These are phyloP conservation scores for Schwanniomyces pseudopolymorphus DNA, from an alignment of 805 yeast genomes.

Conservation along the genomic window DNA sequence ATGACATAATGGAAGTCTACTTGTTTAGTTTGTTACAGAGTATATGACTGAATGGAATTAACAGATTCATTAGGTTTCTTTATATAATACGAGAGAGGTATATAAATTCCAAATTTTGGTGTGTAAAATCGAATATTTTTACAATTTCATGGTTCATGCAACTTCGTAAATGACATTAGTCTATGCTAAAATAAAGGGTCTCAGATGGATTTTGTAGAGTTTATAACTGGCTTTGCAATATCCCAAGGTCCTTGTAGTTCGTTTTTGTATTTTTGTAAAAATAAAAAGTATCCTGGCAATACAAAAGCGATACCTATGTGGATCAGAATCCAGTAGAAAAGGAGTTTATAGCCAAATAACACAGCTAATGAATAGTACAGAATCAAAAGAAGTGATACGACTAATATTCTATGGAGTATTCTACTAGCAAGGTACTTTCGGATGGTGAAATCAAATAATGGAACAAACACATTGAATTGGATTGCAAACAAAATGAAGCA, in stretches of 20 bases:
- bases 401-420: conserved; percentile 22
- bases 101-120: no score
- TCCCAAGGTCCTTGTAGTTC: conserved; percentile 95
- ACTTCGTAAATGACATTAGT: neutral
- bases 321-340: conserved; percentile 50
- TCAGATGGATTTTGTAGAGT: conserved; percentile 2
- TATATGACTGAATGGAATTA: no score
- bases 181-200: neutral
- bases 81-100: no score
- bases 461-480: conserved; percentile 69
- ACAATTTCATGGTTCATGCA: no score
- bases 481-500: conserved; percentile 76
- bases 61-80: no score
- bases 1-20: no score
- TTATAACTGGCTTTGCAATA: conserved; percentile 69
- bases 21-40: no score
- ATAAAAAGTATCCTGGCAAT: conserved; percentile 70
- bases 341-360: conserved; percentile 22
- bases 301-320: conserved; percentile 51
- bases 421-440: conserved; percentile 36
- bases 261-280: conserved; percentile 74
- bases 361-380: conserved; percentile 26
- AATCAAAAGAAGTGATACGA: conserved; percentile 14
- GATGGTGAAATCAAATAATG: conserved; percentile 63
- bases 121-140: no score